Base-by-base conservation (phyloP, 2,329 filamentous ascomycete species). In the Hymenoscyphus infarciens region DNA sequence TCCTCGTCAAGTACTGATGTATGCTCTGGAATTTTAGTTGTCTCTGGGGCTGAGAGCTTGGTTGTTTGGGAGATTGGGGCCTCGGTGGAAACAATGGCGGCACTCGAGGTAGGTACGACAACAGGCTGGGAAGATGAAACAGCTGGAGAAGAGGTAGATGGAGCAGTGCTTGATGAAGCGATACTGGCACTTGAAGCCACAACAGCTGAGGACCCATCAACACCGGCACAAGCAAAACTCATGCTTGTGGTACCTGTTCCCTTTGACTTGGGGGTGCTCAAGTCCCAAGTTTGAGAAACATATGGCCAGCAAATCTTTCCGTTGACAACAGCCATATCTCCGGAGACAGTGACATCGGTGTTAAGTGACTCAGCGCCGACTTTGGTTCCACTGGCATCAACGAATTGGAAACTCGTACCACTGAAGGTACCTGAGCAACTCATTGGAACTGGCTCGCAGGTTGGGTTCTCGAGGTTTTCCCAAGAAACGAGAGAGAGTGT, bases 301-400 rank as follows among this genome's bases (percentile, higher is more conserved):
- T 85, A 86, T 29, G 83, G 83, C 83, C 83, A 87, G 78, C 85
- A 87, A 68, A 87, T 78, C 56, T 81, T 77, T 25, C 81, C 65
- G 64, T 85, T 82, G n/a, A 74, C 68, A 77, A 85, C 81, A 35
- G 82, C 83, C 78, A 87, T 85, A 68, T 87, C 85, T 45, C 85
- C 85, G 7, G 84, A 82, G 55, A 87, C 82, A 68, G 79, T 84
- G n/a, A 81, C 80, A 70, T 85, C 78, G 13, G 72, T 78, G n/a
- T 78, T 79, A 60, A 76, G 77, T 63, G 86, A 69, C 1, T 81
- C 74, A 16, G 77, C 74, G 22, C 83, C 84, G 39, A 85, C 75
- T 70, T 79, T 83, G 59, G 77, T 74, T 1, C 84, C 85, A 13
- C 76, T 72, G 60, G 74, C 77, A 68, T 79, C 77, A 29, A 87